These are phyloP conservation scores for Cenchrus americanus DNA, from an alignment of 176 grass and related monocot species.

Conservation along the genomic window DNA sequence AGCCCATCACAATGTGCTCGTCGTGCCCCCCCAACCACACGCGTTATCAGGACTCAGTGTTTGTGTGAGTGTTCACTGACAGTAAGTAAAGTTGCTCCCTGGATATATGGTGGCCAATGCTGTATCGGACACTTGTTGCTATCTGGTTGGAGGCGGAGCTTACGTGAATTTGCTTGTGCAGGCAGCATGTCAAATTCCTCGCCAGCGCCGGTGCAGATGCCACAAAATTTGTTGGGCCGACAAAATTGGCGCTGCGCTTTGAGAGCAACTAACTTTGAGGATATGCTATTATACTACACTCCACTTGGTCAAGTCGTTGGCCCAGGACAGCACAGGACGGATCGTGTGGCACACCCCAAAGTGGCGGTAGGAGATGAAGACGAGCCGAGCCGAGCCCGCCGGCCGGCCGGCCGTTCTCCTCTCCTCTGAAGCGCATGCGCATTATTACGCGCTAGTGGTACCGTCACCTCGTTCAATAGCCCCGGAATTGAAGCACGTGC, in stretches of 20 bases:
- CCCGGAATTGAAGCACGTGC: conserved; percentile 11
- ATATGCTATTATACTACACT: too few species aligned
- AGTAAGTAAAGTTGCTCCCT: neutral
- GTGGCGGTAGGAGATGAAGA: conserved; percentile 11
- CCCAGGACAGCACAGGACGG: neutral
- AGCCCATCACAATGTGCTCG: neutral
- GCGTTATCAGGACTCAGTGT: conserved; percentile 35
- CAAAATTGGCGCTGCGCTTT: neutral
- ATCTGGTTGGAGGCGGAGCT: neutral
- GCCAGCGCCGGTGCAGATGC: neutral
- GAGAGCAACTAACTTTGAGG: too few species aligned
- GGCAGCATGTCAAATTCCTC: neutral
- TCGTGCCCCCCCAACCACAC: neutral
- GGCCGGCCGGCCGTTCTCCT: neutral
- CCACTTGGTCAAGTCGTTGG: neutral
- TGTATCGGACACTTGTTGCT: conserved; percentile 17
- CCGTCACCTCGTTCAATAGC: neutral
- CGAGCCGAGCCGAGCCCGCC: neutral
- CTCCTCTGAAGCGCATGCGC: neutral
- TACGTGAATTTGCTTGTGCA: neutral
- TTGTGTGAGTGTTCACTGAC: neutral
- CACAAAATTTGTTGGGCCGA: neutral
- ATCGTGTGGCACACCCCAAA: too few species aligned
- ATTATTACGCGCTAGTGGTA: neutral
- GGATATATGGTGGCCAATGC: neutral